These are phyloP conservation scores for Gynochthodes officinalis DNA, from an alignment of 257 asterid genomes.

Conservation along the genomic window DNA sequence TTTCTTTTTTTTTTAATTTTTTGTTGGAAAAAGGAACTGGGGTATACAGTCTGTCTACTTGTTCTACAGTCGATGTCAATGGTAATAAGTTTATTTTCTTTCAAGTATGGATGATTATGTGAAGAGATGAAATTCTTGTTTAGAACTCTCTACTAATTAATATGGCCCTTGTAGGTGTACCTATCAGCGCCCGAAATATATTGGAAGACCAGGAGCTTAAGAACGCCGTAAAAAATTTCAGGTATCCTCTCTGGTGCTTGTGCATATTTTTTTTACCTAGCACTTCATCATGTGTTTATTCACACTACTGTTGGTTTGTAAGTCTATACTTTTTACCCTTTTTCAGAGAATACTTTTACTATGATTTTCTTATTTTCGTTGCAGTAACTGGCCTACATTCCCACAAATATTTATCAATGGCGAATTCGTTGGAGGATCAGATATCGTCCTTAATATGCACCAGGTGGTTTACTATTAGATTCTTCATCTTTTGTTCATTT, in stretches of 20 bases:
- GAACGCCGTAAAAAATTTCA: constrained; percentile 76
- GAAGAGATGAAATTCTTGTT: background rate
- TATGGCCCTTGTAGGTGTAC: constrained; percentile 53
- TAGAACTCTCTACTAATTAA: constrained; percentile 17
- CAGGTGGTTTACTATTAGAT: constrained; percentile 39
- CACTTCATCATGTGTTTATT: background rate
- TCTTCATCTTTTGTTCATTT: background rate
- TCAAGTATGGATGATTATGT: background rate
- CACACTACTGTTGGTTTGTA: background rate
- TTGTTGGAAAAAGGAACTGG: background rate
- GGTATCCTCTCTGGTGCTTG: constrained; percentile 31
- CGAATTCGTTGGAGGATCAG: constrained; percentile 96
- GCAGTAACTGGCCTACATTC: constrained; percentile 98
- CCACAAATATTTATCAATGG: constrained; percentile 94
- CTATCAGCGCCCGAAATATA: constrained; percentile 79
- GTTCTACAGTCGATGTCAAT: background rate
- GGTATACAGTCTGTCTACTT: background rate
- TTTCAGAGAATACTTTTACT: background rate
- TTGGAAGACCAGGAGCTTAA: constrained; percentile 80
- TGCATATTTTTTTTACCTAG: background rate
- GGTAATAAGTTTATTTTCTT: background rate
- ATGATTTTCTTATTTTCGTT: constrained; percentile 1
- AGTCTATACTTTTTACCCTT: background rate
- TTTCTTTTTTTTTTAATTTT: no score
- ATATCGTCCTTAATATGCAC: constrained; percentile 92